Evolutionary conservation across 164 flowering plant genomes (phyloP).

Genomic region (Vitis rotundifolia): DNA sequence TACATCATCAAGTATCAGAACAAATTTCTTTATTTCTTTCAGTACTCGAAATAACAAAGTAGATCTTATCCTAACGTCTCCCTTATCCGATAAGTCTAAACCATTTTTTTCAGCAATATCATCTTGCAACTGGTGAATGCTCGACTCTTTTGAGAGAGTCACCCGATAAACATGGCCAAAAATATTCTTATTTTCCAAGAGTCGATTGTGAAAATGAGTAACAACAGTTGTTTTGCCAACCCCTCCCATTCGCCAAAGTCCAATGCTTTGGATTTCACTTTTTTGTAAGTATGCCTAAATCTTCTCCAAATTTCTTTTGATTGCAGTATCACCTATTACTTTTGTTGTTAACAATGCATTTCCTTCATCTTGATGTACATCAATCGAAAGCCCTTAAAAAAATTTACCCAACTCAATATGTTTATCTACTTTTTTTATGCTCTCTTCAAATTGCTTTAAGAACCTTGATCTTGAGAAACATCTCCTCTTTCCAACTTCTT

Average conservation of each 20-base stretch:
- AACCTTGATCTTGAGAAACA: no score
- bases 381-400: no score
- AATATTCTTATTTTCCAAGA: background rate
- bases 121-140: constrained; percentile 1
- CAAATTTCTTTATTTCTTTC: background rate
- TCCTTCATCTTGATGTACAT: no score
- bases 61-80: background rate
- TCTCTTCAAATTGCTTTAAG: no score
- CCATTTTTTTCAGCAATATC: background rate
- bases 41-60: background rate
- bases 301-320: no score
- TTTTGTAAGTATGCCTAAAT: background rate
- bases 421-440: no score
- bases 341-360: no score
- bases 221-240: constrained; percentile 13
- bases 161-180: constrained; percentile 12
- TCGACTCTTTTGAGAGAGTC: background rate
- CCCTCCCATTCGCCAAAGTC: constrained; percentile 19
- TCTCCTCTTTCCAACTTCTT: no score
- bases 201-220: constrained; percentile 3
- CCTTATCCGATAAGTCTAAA: background rate
- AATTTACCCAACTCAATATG: no score
- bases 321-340: no score
- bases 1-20: constrained; percentile 16
- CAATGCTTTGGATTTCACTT: background rate